phyloP scores from a whole-genome alignment of 108 stramenopile species.

The Craspedostauros australis region DNA sequence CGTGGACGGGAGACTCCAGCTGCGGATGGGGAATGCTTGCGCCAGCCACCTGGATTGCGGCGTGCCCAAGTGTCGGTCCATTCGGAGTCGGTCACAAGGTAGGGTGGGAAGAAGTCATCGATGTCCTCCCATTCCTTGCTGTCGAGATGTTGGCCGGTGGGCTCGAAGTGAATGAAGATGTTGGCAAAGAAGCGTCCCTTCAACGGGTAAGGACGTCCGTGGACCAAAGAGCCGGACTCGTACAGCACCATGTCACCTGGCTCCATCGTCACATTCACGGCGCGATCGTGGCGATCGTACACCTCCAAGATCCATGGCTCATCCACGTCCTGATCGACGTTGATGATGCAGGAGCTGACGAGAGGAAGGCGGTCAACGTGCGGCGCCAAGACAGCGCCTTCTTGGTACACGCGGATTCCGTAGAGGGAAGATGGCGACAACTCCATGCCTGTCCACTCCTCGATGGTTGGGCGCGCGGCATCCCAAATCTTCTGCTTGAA shows the following conservation, averaged over 20 bases:
- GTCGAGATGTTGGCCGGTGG: conserved; percentile 38
- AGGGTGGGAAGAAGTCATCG: conserved; percentile 51
- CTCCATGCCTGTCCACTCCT: conserved; percentile 88
- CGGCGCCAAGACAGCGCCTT: conserved; percentile 76
- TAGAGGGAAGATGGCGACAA: conserved; percentile 77
- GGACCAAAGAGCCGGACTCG: conserved; percentile 60
- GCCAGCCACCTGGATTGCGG: conserved; percentile 46
- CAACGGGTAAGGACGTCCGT: conserved; percentile 79
- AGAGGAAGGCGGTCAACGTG: conserved; percentile 92
- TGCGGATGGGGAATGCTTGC: conserved; percentile 33
- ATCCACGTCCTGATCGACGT: conserved; percentile 88
- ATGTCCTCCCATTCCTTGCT: conserved; percentile 32
- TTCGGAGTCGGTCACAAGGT: conserved; percentile 32
- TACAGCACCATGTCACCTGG: conserved; percentile 90
- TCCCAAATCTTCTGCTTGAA: conserved; percentile 76
- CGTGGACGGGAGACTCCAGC: conserved; percentile 29
- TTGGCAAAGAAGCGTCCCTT: conserved; percentile 76
- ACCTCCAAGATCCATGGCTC: conserved; percentile 88
- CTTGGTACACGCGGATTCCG: conserved; percentile 86
- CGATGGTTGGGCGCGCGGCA: conserved; percentile 66
- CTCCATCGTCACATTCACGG: conserved; percentile 85
- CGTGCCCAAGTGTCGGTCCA: conserved; percentile 47
- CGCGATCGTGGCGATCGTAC: conserved; percentile 74
- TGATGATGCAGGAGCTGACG: conserved; percentile 84
- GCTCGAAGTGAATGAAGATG: conserved; percentile 82